phyloP scores from a whole-genome alignment of 345 rosid species.

The Linum tenue region DNA sequence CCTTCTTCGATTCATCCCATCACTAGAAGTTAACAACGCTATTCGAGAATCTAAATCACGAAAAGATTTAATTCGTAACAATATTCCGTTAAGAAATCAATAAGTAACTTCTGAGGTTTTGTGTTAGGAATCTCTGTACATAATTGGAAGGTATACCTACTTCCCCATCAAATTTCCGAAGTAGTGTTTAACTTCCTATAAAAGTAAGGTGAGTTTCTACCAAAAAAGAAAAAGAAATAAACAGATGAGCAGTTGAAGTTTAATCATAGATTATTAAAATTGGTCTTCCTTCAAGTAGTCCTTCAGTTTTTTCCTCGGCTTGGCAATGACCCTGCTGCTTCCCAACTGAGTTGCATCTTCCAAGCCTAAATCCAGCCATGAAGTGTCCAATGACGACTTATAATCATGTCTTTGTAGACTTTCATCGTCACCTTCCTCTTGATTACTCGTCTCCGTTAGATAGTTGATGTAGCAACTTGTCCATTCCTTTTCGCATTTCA shows the following conservation, averaged over 20 bases:
- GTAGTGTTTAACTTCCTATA: not conserved
- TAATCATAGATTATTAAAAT: not conserved
- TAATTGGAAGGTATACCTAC: too few species aligned
- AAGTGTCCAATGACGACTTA: not conserved
- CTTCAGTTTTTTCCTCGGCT: constrained; percentile 10
- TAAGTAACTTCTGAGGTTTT: too few species aligned
- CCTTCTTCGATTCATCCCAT: too few species aligned
- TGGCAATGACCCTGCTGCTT: not conserved
- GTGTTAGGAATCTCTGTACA: too few species aligned
- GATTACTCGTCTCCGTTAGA: not conserved
- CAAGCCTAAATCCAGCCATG: not conserved
- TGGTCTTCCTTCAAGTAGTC: constrained; percentile 22
- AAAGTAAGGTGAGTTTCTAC: too few species aligned
- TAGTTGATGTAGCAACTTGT: constrained; percentile 2
- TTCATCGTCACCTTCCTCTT: constrained; percentile 3
- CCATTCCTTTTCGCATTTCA: constrained; percentile 15
- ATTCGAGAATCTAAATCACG: too few species aligned
- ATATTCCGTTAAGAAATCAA: too few species aligned
- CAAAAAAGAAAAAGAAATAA: too few species aligned
- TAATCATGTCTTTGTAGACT: not conserved
- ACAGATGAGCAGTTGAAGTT: too few species aligned
- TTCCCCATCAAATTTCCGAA: too few species aligned
- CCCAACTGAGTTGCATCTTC: not conserved
- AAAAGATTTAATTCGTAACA: too few species aligned
- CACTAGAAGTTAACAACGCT: too few species aligned